Percentiles rank a stretch among this genome's conserved stretches.
phyloP scores from a whole-genome alignment of 768 basidiomycete genomes.

The Suillus luteus region DNA sequence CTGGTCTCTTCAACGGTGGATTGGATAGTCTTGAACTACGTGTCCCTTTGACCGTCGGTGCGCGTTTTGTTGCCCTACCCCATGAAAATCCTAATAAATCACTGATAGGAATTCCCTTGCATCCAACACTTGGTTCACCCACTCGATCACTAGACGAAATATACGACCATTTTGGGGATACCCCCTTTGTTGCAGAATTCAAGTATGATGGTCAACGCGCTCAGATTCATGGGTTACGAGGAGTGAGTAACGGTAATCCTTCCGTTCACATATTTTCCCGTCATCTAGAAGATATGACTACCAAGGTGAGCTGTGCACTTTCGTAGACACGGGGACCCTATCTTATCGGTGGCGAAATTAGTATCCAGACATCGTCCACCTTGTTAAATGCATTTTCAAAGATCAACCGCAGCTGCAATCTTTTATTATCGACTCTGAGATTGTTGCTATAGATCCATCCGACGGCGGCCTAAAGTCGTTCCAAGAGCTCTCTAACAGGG shows the following conservation, averaged over 20 bases:
- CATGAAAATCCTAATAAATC: conserved; percentile 11
- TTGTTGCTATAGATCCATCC: conserved; percentile 76
- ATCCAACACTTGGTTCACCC: conserved; percentile 86
- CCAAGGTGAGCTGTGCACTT: conserved; percentile 53
- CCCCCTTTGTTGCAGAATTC: conserved; percentile 82
- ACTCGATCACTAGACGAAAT: conserved; percentile 82
- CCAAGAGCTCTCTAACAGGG: conserved; percentile 83
- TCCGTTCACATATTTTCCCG: conserved; percentile 78
- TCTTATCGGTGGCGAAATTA: conserved; percentile 30
- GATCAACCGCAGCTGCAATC: conserved; percentile 46
- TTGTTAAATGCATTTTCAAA: conserved; percentile 55
- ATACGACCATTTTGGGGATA: conserved; percentile 65
- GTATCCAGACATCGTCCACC: conserved; percentile 80
- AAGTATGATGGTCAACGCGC: conserved; percentile 91
- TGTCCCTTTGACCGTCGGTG: conserved; percentile 73
- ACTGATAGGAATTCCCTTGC: conserved; percentile 72
- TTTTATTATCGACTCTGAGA: conserved; percentile 84
- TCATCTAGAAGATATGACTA: conserved; percentile 91
- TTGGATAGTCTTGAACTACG: conserved; percentile 57
- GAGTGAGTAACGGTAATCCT: conserved; percentile 26
- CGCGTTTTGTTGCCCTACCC: conserved; percentile 26
- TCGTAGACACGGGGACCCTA: conserved; percentile 13
- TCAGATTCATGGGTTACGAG: conserved; percentile 63
- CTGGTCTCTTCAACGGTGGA: conserved; percentile 60
- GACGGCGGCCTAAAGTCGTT: conserved; percentile 72